Conservation (phyloP, 805 yeast species). For the Cyberlindnera maritima region DNA sequence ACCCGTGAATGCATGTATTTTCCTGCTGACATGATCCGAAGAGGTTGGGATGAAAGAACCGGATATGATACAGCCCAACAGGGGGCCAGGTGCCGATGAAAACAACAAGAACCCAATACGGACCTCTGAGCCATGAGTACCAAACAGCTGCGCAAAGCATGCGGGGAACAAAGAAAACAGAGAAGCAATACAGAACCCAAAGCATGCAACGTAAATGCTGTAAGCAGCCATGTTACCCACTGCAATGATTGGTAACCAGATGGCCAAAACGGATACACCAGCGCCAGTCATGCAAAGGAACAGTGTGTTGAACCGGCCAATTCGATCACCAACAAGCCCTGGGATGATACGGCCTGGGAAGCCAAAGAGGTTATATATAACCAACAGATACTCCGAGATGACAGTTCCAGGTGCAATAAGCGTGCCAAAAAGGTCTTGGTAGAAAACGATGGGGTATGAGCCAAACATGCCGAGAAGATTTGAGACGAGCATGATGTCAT, state of each 20-base stretch:
- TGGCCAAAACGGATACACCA: constrained; percentile 11
- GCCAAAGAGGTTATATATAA: constrained; percentile 22
- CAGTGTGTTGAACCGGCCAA: constrained; percentile 21
- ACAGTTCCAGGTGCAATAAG: constrained; percentile 11
- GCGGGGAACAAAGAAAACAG: constrained; percentile 24
- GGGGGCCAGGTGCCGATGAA: constrained; percentile 22
- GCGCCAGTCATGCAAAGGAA: constrained; percentile 8
- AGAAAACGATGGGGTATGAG: constrained; percentile 24
- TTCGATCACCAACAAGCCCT: constrained; percentile 18
- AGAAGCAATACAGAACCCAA: constrained; percentile 23
- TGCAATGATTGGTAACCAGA: constrained; percentile 22
- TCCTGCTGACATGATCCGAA: background rate
- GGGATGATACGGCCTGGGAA: constrained; percentile 25
- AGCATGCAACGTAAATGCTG: constrained; percentile 16
- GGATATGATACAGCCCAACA: constrained; percentile 23
- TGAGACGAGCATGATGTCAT: constrained; percentile 8
- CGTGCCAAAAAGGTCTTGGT: constrained; percentile 23
- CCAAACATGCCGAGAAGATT: constrained; percentile 24
- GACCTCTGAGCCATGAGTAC: constrained; percentile 18
- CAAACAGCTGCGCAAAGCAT: constrained; percentile 23
- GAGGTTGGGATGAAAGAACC: constrained; percentile 23
- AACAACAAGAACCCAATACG: constrained; percentile 19
- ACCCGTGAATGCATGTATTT: constrained; percentile 15
- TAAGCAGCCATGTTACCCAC: constrained; percentile 9
- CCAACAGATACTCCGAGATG: constrained; percentile 16